Percentiles rank a stretch among this genome's conserved stretches.
These are phyloP conservation scores for Scedosporium dehoogii DNA, from an alignment of 2,329 filamentous ascomycete species.

Conservation along the genomic window DNA sequence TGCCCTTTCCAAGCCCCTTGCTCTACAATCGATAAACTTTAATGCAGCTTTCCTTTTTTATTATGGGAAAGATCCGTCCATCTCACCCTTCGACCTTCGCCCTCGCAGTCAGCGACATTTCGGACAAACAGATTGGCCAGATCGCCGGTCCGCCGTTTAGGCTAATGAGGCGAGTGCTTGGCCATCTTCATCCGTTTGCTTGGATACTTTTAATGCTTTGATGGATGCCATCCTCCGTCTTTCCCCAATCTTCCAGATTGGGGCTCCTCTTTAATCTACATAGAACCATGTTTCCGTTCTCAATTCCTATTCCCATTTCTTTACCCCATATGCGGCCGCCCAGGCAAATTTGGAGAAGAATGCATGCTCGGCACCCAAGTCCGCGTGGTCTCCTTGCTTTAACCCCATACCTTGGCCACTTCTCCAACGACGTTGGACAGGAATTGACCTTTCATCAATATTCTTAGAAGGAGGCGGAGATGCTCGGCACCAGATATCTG, in stretches of 20 bases:
- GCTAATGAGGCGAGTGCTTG: background rate
- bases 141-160: background rate
- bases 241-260: constrained; percentile 5
- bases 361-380: background rate
- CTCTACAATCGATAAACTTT: background rate
- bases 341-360: background rate
- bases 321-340: background rate
- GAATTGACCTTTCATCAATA: too few species aligned
- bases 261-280: background rate
- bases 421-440: background rate
- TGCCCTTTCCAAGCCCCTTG: background rate
- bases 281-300: background rate
- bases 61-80: background rate
- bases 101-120: constrained; percentile 1
- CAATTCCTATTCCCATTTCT: background rate
- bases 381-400: background rate
- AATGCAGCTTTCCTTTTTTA: background rate
- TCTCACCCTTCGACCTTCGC: background rate
- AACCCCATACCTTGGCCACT: background rate
- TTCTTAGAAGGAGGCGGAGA: too few species aligned
- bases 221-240: background rate
- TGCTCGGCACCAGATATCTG: too few species aligned
- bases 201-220: background rate
- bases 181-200: background rate
- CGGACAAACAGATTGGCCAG: constrained; percentile 1